Evolutionary conservation across 169 alveolate genomes (phyloP).

Genomic region (Plasmodium yoelii): DNA sequence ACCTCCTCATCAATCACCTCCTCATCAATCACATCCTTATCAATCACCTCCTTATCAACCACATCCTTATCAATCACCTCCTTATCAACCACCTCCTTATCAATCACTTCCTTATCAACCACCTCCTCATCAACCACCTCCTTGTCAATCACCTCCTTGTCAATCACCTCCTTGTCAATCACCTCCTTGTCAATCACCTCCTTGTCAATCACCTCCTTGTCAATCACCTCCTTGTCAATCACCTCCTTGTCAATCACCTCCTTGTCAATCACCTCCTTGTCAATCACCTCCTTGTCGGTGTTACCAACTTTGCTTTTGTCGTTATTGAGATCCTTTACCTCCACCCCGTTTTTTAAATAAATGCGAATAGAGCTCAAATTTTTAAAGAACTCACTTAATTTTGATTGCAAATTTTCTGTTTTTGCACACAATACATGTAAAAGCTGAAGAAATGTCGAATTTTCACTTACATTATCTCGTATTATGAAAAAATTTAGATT

Average conservation of each 20-base stretch:
- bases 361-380: constrained; percentile 11
- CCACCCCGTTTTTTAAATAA: background rate
- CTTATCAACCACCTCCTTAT: too few relatives aligned
- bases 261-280: too few relatives aligned
- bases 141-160: too few relatives aligned
- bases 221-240: too few relatives aligned
- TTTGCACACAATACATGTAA: background rate
- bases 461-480: constrained; percentile 12
- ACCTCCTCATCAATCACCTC: background rate
- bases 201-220: too few relatives aligned
- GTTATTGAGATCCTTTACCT: background rate
- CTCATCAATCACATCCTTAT: too few relatives aligned
- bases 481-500: constrained; percentile 3
- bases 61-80: too few relatives aligned
- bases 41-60: too few relatives aligned
- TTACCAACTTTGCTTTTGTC: background rate
- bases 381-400: background rate
- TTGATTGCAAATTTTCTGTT: constrained; percentile 2
- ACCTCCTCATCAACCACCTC: too few relatives aligned
- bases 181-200: background rate
- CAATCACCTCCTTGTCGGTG: background rate
- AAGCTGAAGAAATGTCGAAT: constrained; percentile 14
- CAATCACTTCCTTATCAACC: too few relatives aligned
- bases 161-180: background rate
- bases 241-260: too few relatives aligned